A percentile compares a stretch with the other conserved stretches of the same genome.
These are phyloP conservation scores for Phlyctochytrium arcticum DNA, from an alignment of 192 early-diverging fungal genomes.

Conservation along the genomic window DNA sequence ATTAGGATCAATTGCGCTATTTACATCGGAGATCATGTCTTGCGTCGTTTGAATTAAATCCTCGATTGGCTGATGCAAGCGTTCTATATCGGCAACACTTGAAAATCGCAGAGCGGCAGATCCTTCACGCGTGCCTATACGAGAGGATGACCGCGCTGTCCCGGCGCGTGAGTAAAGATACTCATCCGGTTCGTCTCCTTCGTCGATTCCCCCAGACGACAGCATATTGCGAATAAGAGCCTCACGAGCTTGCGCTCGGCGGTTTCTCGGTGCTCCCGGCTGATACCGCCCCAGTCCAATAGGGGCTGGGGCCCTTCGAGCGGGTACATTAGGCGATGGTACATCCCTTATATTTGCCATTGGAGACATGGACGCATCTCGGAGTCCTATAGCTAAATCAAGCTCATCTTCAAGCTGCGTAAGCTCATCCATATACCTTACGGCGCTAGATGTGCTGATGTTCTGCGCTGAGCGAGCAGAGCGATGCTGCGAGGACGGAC, in stretches of 20 bases:
- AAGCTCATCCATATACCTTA: constrained; percentile 43
- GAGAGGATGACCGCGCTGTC: not conserved
- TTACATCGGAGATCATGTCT: constrained; percentile 24
- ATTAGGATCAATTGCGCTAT: constrained; percentile 7
- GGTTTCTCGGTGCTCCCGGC: constrained; percentile 10
- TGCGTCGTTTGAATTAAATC: constrained; percentile 37
- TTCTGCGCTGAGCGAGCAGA: not conserved
- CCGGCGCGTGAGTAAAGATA: not conserved
- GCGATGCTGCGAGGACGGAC: not conserved
- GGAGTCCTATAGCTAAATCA: constrained; percentile 33
- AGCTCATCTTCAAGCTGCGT: constrained; percentile 44
- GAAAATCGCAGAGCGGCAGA: no score
- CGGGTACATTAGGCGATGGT: not conserved
- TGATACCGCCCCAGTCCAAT: constrained; percentile 14
- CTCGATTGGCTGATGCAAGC: constrained; percentile 21
- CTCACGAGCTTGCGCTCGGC: not conserved
- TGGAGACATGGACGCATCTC: constrained; percentile 7
- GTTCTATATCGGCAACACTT: not conserved
- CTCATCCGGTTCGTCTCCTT: not conserved
- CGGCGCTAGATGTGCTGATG: constrained; percentile 19
- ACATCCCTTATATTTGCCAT: no score
- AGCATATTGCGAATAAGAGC: constrained; percentile 9
- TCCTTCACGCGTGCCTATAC: not conserved
- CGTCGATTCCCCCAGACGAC: not conserved
- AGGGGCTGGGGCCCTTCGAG: not conserved